phyloP scores from a whole-genome alignment of 169 alveolate species.

The Cryptosporidium parvum region DNA sequence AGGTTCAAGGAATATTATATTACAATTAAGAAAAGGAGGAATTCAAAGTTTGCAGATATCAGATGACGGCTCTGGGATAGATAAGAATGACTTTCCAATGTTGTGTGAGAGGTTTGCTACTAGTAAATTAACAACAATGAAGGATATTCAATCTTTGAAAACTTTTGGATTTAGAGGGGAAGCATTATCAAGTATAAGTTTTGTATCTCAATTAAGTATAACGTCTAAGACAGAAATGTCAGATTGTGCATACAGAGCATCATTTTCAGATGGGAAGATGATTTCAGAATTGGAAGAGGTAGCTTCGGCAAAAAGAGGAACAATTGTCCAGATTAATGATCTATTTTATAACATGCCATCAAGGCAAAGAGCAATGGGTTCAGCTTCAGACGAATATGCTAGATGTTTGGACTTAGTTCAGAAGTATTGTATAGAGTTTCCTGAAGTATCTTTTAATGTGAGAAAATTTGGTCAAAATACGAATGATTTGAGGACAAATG shows the following conservation, averaged over 20 bases:
- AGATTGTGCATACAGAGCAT: slow-evolving; percentile 58
- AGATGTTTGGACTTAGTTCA: slow-evolving; percentile 91
- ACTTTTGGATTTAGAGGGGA: slow-evolving; percentile 99
- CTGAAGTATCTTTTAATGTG: slow-evolving; percentile 87
- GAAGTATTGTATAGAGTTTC: slow-evolving; percentile 93
- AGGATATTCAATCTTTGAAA: slow-evolving; percentile 87
- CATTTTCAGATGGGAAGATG: slow-evolving; percentile 76
- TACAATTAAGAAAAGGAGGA: slow-evolving; percentile 92
- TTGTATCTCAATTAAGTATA: slow-evolving; percentile 37
- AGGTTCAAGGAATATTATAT: slow-evolving; percentile 88
- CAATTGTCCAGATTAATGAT: slow-evolving; percentile 86
- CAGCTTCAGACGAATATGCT: slow-evolving; percentile 85
- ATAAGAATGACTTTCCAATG: slow-evolving; percentile 90
- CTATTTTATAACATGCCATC: slow-evolving; percentile 88
- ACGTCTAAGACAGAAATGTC: slow-evolving; percentile 55
- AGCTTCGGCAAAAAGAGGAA: slow-evolving; percentile 84
- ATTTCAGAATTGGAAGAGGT: slow-evolving; percentile 75
- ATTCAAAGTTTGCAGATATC: slow-evolving; percentile 90
- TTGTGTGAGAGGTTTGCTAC: slow-evolving; percentile 97
- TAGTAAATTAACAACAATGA: slow-evolving; percentile 90
- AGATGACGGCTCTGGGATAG: slow-evolving; percentile 98
- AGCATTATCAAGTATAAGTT: slow-evolving; percentile 91
- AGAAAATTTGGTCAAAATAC: slow-evolving; percentile 82
- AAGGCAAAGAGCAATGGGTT: slow-evolving; percentile 80
- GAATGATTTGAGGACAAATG: slow-evolving; percentile 83